Base-by-base conservation (phyloP, 1,139 yeast species). In the Sugiyamaella xylanicola region DNA sequence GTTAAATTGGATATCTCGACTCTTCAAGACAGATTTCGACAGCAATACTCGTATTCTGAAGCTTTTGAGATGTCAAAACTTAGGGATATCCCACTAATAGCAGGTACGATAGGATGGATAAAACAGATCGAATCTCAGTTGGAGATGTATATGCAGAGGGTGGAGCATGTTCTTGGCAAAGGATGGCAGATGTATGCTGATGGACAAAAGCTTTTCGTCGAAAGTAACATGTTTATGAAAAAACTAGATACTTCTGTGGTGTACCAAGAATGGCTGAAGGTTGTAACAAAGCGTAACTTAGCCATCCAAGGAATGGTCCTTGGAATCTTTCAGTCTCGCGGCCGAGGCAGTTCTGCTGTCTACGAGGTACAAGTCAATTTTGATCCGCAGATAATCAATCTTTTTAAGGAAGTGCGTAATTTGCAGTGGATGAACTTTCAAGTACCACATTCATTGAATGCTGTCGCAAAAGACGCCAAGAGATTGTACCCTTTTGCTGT, bases 131-230 rank as follows among this genome's bases (percentile, higher is more conserved):
- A 74, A 39, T 62, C 70, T 22, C 80, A 78, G 55, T 63, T 83
- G 2, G 69, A 72, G 11, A 69, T 70, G 42, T 68, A 82, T 25
- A 65, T 75, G 55, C 64, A 70, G 9, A 73, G 81, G 42, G 72
- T 84, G 7, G 82, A 80, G 49, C 67, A 76, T 13, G 76, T 84
- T 1, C 75, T 92, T 9, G 96, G 97, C 0, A 66, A 74, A 13
- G 86, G 85, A 29, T 92, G 97, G 97, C 75, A 74, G 50, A 77
- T 81, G 44, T 88, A 85, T 63, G 83, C 92, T 0, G 85, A 86
- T 50, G 97, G 97, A 0, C 80, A 77, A 53, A 81, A 79, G 59
- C 79, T 92, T 1, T 75, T 78, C 15, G 68, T 76, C 1, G 88
- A 83, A 57, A 76, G 83, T 15, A 64, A 68, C 0, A 70, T 74